These are phyloP conservation scores for Lenzites betulinus DNA, from an alignment of 768 basidiomycete genomes.

Conservation along the genomic window DNA sequence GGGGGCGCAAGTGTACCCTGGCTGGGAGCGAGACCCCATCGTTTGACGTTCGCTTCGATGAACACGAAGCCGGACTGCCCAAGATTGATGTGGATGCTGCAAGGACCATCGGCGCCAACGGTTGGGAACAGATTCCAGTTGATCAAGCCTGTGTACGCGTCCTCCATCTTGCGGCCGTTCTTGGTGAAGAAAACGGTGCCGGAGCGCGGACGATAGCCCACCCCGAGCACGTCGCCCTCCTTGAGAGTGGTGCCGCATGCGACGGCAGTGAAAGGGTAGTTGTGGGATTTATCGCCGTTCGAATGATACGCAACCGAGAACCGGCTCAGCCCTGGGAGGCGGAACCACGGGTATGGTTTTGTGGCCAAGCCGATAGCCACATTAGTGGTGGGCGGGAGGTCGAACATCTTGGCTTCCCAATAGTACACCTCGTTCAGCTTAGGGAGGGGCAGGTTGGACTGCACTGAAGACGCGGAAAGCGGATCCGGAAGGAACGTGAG, in stretches of 20 bases:
- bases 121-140: constrained; percentile 96
- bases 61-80: constrained; percentile 99
- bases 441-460: constrained; percentile 95
- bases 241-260: constrained; percentile 84
- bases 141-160: constrained; percentile 89
- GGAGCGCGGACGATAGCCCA: constrained; percentile 93
- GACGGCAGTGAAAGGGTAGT: constrained; percentile 88
- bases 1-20: constrained; percentile 97
- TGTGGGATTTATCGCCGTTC: constrained; percentile 95
- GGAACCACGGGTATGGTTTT: constrained; percentile 95
- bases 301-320: constrained; percentile 95
- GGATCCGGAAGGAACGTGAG: constrained; percentile 98
- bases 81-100: constrained; percentile 95
- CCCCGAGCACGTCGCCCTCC: constrained; percentile 94
- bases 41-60: constrained; percentile 99
- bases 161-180: constrained; percentile 95
- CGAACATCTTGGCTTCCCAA: constrained; percentile 99
- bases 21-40: constrained; percentile 98
- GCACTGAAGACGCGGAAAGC: constrained; percentile 89
- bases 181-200: constrained; percentile 99
- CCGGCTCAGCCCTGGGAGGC: constrained; percentile 82
- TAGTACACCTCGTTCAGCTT: constrained; percentile 99
- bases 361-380: constrained; percentile 95
- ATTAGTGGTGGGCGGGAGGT: constrained; percentile 83
- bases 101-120: constrained; percentile 94